Evolutionary conservation across 805 yeast species (phyloP), one percentile per base, ranked within the genome.

Genomic region (Torulaspora indica): DNA sequence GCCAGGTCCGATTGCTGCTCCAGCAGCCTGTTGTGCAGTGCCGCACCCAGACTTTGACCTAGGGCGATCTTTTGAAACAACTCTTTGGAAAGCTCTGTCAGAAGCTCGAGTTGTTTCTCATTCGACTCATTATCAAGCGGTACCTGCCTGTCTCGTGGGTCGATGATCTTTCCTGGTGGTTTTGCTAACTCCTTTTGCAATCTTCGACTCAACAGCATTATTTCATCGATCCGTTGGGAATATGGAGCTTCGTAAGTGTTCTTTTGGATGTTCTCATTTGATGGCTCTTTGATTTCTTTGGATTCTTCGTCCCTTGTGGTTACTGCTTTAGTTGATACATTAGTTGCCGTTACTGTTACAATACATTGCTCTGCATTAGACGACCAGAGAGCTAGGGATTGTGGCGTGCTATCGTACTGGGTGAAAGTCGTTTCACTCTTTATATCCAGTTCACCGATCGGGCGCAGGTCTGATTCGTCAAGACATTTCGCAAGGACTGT

Each of bases 1-100:
- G 63, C 58, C 13, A 74, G 56, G 48, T 75, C 80, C 9, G 53
- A 44, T 34, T 68, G 68, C 51, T 75, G 78, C 30, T 65, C 62
- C 2, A 40, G 38, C 0, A 74, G 47, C 35, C 74, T 63, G 17
- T 61, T 54, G 42, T 70, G 68, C 35, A 75, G 40, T 20, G 57
- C 46, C 1, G 67, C 46, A 0, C 73, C 74, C 8, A 69, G 54
- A 37, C 53, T 54, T 39, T 63, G 66, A 3, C 59, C 66, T 18
- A 52, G 42, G 2, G 48, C 34, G 10, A 62, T 46, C 15, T 54
- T 54, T 17, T 38, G 24, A 38, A 59, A 38, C 3, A 61, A 14
- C 18, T 53, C 60, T 13, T 48, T 52, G 5, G 64, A 56, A 8
- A 56, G 23, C 4, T 45, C 51, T 2, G 64, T 58, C 17, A 63